Evolutionary conservation across 345 rosid species (phyloP).

Genomic region (Populus pruinosa): DNA sequence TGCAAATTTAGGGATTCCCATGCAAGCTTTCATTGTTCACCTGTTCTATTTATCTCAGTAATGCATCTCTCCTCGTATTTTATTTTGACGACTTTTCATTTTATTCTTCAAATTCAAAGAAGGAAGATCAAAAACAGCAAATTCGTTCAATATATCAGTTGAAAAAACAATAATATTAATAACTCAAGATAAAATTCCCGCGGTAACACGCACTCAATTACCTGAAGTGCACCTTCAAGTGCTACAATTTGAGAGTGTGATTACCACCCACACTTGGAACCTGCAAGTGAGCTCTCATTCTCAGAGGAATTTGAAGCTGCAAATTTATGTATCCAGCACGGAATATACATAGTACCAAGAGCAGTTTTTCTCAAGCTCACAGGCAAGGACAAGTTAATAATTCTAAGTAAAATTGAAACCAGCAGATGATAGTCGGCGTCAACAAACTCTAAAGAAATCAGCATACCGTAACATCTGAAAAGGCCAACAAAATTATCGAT

Average conservation of each 20-base stretch:
- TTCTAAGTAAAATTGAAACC: background rate
- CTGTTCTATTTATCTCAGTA: background rate
- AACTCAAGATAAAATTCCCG: background rate
- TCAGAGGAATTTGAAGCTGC: background rate
- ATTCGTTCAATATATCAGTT: background rate
- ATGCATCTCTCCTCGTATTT: background rate
- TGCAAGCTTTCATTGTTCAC: background rate
- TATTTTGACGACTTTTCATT: background rate
- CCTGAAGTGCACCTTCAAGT: background rate
- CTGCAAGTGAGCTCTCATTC: background rate
- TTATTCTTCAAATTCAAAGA: background rate
- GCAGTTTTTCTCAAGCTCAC: background rate
- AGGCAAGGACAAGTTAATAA: background rate
- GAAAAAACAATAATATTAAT: too few relatives aligned
- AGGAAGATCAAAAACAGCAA: background rate
- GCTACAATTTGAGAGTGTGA: background rate
- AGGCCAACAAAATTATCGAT: conserved; percentile 78
- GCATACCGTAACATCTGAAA: conserved; percentile 73
- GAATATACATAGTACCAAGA: background rate
- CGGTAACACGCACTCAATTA: background rate
- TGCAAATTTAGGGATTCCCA: background rate
- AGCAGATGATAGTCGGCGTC: background rate
- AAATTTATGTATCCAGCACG: background rate
- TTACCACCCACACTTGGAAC: background rate
- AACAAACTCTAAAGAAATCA: background rate